These are phyloP conservation scores for Mycena albidolilacea DNA, from an alignment of 768 basidiomycete genomes.

Conservation along the genomic window DNA sequence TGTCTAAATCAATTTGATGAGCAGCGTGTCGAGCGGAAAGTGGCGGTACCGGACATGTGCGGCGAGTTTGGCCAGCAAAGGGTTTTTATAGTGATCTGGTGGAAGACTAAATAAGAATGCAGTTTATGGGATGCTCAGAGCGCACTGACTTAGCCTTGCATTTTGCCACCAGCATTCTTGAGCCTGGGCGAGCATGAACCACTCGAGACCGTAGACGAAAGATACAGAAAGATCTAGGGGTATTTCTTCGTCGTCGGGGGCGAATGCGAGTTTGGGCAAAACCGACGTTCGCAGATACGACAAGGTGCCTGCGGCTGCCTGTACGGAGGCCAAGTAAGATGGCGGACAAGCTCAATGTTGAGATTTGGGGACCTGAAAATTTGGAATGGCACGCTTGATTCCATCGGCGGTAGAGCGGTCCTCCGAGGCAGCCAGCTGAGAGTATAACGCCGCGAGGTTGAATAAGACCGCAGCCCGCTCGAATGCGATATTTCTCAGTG, in stretches of 20 bases:
- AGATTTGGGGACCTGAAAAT: conserved; percentile 72
- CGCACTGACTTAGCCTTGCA: conserved; percentile 80
- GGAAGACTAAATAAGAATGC: conserved; percentile 35
- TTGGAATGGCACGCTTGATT: conserved; percentile 81
- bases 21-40: background rate
- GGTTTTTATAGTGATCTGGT: conserved; percentile 82
- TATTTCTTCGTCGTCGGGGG: conserved; percentile 65
- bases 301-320: conserved; percentile 83
- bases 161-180: conserved; percentile 98
- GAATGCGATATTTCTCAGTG: conserved; percentile 82
- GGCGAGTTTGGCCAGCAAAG: conserved; percentile 86
- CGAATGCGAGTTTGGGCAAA: conserved; percentile 65
- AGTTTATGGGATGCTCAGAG: conserved; percentile 22
- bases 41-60: conserved; percentile 64
- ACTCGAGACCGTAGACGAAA: conserved; percentile 76
- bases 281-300: conserved; percentile 70
- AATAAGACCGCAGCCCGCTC: conserved; percentile 86
- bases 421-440: conserved; percentile 80
- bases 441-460: conserved; percentile 91
- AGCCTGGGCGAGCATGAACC: conserved; percentile 91
- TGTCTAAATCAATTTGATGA: conserved; percentile 54
- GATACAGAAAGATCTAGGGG: conserved; percentile 77
- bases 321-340: conserved; percentile 25
- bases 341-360: background rate
- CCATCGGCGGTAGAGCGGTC: conserved; percentile 84